phyloP scores from a whole-genome alignment of 495 filamentous ascomycete species.

The Aspergillus indologenus region DNA sequence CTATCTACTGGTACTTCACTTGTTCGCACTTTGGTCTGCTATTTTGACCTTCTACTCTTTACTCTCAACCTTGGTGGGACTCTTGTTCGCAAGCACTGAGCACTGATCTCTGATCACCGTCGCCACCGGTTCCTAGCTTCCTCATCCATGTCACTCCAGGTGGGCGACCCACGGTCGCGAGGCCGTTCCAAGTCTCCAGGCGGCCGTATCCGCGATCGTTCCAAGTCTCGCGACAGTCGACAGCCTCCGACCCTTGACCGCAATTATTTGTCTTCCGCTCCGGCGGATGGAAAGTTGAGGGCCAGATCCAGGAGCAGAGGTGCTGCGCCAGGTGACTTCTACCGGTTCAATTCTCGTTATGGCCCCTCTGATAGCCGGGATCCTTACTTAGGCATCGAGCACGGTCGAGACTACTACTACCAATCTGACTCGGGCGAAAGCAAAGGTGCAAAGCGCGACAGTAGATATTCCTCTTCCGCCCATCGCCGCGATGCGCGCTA shows the following conservation, averaged over 20 bases:
- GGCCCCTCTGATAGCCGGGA: slow-evolving; percentile 33
- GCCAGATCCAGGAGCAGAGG: slow-evolving; percentile 23
- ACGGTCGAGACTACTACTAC: slow-evolving; percentile 33
- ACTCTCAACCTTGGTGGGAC: slow-evolving; percentile 1
- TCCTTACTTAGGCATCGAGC: slow-evolving; percentile 24
- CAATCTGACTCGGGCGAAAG: slow-evolving; percentile 30
- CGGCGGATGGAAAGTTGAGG: slow-evolving; percentile 18
- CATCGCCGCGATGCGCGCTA: slow-evolving; percentile 27
- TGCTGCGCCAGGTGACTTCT: slow-evolving; percentile 23
- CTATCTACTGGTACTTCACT: slow-evolving; percentile 15
- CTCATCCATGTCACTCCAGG: slow-evolving; percentile 48
- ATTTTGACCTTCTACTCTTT: background rate
- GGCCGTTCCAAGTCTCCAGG: slow-evolving; percentile 59
- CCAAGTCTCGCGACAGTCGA: slow-evolving; percentile 48
- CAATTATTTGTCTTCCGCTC: slow-evolving; percentile 27
- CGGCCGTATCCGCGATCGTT: slow-evolving; percentile 45
- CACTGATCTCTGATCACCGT: background rate
- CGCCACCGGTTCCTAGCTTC: slow-evolving; percentile 9
- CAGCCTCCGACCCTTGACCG: slow-evolving; percentile 30
- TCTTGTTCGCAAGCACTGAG: slow-evolving; percentile 8
- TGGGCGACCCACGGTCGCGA: slow-evolving; percentile 56
- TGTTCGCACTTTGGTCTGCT: slow-evolving; percentile 9
- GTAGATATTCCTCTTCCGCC: slow-evolving; percentile 25
- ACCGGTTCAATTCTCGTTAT: slow-evolving; percentile 42
- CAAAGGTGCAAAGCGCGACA: slow-evolving; percentile 15